These are phyloP conservation scores for Jacaranda copaia DNA, from an alignment of 257 asterid genomes.

Conservation along the genomic window DNA sequence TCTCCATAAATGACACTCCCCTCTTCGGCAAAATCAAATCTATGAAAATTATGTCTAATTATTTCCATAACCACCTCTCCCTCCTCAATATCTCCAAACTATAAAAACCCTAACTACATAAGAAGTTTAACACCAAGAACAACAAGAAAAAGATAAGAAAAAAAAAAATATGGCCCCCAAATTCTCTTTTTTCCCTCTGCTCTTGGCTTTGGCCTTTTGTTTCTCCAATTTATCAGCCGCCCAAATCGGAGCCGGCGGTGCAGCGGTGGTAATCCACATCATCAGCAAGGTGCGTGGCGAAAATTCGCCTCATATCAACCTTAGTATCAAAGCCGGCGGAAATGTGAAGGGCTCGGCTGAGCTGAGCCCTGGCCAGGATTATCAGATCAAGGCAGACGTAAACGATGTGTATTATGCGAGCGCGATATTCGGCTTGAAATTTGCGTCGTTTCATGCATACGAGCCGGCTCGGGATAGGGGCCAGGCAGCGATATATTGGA, in stretches of 20 bases:
- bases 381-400: background rate
- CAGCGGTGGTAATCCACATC: background rate
- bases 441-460: constrained; percentile 26
- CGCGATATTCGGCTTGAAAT: constrained; percentile 6
- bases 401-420: background rate
- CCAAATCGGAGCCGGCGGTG: background rate
- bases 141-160: background rate
- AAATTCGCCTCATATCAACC: background rate
- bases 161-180: constrained; percentile 23
- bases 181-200: background rate
- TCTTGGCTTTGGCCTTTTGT: constrained; percentile 14
- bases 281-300: background rate
- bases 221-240: constrained; percentile 4
- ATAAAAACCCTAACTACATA: constrained; percentile 6
- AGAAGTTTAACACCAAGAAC: background rate
- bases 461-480: constrained; percentile 30
- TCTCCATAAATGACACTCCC: background rate
- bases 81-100: background rate
- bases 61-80: background rate
- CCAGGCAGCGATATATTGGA: constrained; percentile 32
- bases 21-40: background rate
- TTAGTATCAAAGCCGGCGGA: background rate
- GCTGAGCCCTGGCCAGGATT: constrained; percentile 12
- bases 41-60: background rate
- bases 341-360: background rate